These are phyloP conservation scores for Colletotrichum lini DNA, from an alignment of 2,329 filamentous ascomycete genomes.

Conservation along the genomic window DNA sequence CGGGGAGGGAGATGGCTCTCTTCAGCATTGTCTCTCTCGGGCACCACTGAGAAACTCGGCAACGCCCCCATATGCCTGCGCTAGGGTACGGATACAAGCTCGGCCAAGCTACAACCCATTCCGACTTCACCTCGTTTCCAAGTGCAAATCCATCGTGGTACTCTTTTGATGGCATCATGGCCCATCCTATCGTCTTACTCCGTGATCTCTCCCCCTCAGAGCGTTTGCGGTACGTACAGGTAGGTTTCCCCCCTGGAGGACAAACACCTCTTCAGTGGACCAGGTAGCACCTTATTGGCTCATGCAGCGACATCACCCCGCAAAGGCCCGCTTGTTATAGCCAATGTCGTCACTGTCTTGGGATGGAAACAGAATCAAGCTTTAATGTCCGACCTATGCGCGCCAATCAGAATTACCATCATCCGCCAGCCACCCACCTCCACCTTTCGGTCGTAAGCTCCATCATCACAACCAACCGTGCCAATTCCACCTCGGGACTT, in stretches of 20 bases:
- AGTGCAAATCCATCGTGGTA: neutral
- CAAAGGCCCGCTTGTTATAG: neutral
- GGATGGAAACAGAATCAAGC: slow-evolving; percentile 30
- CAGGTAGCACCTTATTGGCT: too few species aligned
- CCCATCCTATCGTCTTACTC: neutral
- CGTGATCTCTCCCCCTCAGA: too few species aligned
- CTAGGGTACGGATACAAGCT: neutral
- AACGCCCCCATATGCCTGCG: too few species aligned
- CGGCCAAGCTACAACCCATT: too few species aligned
- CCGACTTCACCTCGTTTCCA: neutral
- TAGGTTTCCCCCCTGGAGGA: too few species aligned
- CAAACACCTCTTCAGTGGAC: neutral
- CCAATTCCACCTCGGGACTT: slow-evolving; percentile 20
- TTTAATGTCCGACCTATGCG: slow-evolving; percentile 24
- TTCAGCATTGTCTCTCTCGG: too few species aligned
- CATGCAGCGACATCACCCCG: too few species aligned
- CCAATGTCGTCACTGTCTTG: slow-evolving; percentile 29
- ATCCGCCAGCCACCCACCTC: neutral
- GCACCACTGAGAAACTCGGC: too few species aligned
- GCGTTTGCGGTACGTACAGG: neutral
- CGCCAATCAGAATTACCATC: slow-evolving; percentile 25
- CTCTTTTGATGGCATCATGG: neutral
- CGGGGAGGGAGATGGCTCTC: too few species aligned
- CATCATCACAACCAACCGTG: too few species aligned
- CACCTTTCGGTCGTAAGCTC: neutral